Evolutionary conservation across 495 filamentous ascomycete species (phyloP).

Genomic region (Hypoxylon rickii): DNA sequence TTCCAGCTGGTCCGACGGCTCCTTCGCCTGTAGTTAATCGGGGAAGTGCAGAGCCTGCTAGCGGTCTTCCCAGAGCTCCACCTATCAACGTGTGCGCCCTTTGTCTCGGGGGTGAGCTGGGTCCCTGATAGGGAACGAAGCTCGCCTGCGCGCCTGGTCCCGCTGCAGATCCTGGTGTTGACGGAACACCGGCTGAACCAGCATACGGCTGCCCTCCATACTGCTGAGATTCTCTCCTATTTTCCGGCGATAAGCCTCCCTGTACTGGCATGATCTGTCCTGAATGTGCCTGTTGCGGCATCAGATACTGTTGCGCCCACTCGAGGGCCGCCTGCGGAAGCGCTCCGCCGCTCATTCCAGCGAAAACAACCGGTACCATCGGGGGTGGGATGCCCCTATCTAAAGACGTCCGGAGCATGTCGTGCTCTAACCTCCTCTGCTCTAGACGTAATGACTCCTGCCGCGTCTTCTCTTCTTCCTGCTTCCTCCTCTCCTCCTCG

Average conservation of each 20-base stretch:
- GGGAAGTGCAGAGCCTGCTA: constrained; percentile 38
- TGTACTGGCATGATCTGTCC: constrained; percentile 58
- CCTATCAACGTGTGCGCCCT: constrained; percentile 47
- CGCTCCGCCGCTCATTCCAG: constrained; percentile 73
- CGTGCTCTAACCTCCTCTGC: constrained; percentile 80
- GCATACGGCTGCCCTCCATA: constrained; percentile 48
- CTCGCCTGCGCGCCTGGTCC: constrained; percentile 39
- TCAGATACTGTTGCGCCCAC: constrained; percentile 72
- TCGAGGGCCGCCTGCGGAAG: constrained; percentile 63
- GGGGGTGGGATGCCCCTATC: constrained; percentile 80
- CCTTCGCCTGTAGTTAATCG: constrained; percentile 38
- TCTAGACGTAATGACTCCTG: constrained; percentile 80
- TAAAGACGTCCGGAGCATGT: constrained; percentile 81
- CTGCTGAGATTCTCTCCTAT: constrained; percentile 51
- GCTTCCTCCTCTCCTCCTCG: constrained; percentile 82
- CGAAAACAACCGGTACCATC: constrained; percentile 88
- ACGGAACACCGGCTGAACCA: constrained; percentile 47
- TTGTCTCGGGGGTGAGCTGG: constrained; percentile 48
- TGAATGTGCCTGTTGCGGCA: constrained; percentile 57
- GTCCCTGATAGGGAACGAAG: constrained; percentile 40
- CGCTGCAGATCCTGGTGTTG: constrained; percentile 50
- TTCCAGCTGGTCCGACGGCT: constrained; percentile 21
- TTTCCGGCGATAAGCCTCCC: constrained; percentile 50
- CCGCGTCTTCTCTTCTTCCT: constrained; percentile 86
- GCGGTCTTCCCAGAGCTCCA: constrained; percentile 35